These are phyloP conservation scores for Capsella bursapastoris DNA, from an alignment of 345 rosid genomes.

Conservation along the genomic window DNA sequence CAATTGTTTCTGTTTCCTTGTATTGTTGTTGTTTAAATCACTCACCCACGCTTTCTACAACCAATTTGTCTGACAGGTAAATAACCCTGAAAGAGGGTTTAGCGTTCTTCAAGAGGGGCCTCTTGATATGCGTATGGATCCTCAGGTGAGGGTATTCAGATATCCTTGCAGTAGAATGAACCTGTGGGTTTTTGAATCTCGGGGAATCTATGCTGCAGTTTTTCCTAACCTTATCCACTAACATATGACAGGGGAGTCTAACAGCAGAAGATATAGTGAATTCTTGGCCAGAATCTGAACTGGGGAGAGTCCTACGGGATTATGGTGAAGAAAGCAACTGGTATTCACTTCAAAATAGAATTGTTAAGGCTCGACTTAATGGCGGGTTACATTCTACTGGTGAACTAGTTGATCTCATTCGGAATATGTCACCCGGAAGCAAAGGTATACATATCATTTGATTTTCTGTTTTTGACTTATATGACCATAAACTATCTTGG, in stretches of 20 bases:
- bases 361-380: constrained; percentile 62
- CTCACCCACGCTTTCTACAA: constrained; percentile 1
- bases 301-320: constrained; percentile 74
- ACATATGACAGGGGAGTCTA: constrained; percentile 66
- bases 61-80: constrained; percentile 54
- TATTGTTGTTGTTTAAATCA: constrained; percentile 2
- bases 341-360: constrained; percentile 67
- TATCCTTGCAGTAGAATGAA: neutral
- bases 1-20: neutral
- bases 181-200: constrained; percentile 28
- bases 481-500: neutral
- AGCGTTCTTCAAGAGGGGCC: constrained; percentile 83
- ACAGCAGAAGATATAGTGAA: constrained; percentile 86
- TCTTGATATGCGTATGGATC: constrained; percentile 98
- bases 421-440: constrained; percentile 46
- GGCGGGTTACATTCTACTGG: constrained; percentile 91
- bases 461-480: neutral
- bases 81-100: constrained; percentile 89
- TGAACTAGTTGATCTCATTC: constrained; percentile 73
- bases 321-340: constrained; percentile 93
- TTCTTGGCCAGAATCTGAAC: constrained; percentile 82
- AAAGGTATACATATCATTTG: constrained; percentile 49
- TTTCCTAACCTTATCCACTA: constrained; percentile 42
- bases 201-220: constrained; percentile 15
- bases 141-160: constrained; percentile 55